These are phyloP conservation scores for Tetrapyrgos nigripes DNA, from an alignment of 1,284 basidiomycete species.

Conservation along the genomic window DNA sequence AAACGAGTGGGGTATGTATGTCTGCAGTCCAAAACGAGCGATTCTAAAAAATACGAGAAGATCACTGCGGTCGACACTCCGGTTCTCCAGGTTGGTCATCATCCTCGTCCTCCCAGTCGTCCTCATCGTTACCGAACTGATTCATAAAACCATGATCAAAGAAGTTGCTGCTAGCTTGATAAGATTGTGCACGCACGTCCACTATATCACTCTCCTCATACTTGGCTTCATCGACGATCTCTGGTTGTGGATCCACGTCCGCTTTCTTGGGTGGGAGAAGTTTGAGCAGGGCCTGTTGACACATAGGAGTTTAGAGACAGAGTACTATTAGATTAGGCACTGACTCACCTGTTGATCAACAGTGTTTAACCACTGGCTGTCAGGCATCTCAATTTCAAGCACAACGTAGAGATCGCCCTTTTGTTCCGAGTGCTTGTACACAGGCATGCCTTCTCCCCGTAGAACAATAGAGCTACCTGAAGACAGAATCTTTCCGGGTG, in stretches of 20 bases:
- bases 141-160: conserved; percentile 73
- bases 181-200: conserved; percentile 80
- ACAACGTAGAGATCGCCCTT: conserved; percentile 86
- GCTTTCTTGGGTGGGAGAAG: conserved; percentile 79
- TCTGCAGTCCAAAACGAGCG: conserved; percentile 4
- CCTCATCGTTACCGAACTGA: conserved; percentile 75
- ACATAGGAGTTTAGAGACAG: not conserved
- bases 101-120: conserved; percentile 68
- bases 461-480: conserved; percentile 77
- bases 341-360: conserved; percentile 61
- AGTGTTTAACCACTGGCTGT: conserved; percentile 67
- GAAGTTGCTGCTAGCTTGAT: conserved; percentile 69
- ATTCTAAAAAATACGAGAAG: not conserved
- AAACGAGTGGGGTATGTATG: not conserved
- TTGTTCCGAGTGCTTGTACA: conserved; percentile 66
- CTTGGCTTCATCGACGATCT: conserved; percentile 71
- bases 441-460: conserved; percentile 87
- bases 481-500: conserved; percentile 78
- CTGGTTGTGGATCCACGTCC: conserved; percentile 74
- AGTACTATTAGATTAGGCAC: conserved; percentile 1
- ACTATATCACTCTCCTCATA: conserved; percentile 80
- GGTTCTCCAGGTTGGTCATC: conserved; percentile 31
- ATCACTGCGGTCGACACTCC: conserved; percentile 22
- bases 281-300: conserved; percentile 59
- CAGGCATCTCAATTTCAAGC: conserved; percentile 88